Conservation (phyloP, 2,329 filamentous ascomycete genomes). For the Didymella lethalis region DNA sequence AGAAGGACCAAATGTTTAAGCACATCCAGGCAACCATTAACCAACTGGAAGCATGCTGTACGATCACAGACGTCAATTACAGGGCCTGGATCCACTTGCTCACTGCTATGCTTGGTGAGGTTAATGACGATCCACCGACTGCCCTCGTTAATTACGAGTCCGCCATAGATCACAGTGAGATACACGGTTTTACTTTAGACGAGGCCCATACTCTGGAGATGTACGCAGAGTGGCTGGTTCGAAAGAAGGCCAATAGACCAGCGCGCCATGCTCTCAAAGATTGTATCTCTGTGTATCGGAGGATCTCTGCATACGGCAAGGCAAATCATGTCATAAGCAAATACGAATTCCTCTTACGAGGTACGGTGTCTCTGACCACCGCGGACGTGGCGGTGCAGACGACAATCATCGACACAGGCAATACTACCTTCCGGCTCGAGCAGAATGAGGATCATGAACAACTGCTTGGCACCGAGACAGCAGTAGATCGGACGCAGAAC, state of each 20-base stretch:
- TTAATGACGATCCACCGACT: slow-evolving; percentile 60
- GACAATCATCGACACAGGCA: slow-evolving; percentile 62
- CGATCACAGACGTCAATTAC: slow-evolving; percentile 75
- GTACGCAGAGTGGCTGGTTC: slow-evolving; percentile 74
- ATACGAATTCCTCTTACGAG: slow-evolving; percentile 71
- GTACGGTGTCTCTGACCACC: slow-evolving; percentile 66
- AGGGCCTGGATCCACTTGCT: slow-evolving; percentile 72
- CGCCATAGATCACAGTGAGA: slow-evolving; percentile 74
- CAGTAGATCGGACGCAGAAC: slow-evolving; percentile 58
- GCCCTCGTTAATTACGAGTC: slow-evolving; percentile 73
- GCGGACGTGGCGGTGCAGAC: slow-evolving; percentile 74
- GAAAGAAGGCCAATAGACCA: slow-evolving; percentile 70
- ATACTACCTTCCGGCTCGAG: slow-evolving; percentile 54
- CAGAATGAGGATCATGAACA: slow-evolving; percentile 54
- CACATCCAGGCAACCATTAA: slow-evolving; percentile 65
- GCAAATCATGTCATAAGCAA: slow-evolving; percentile 72
- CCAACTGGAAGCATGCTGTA: slow-evolving; percentile 70
- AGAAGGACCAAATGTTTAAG: slow-evolving; percentile 59
- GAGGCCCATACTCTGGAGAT: slow-evolving; percentile 77
- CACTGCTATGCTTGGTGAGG: slow-evolving; percentile 72
- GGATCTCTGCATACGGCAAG: slow-evolving; percentile 73
- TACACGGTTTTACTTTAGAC: slow-evolving; percentile 72
- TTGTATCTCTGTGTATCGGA: slow-evolving; percentile 71
- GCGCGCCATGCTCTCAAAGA: slow-evolving; percentile 75
- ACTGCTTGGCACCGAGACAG: slow-evolving; percentile 48